Evolutionary conservation across 352 stramenopile genomes (phyloP).

Genomic region (Aphanomyces invadans): DNA sequence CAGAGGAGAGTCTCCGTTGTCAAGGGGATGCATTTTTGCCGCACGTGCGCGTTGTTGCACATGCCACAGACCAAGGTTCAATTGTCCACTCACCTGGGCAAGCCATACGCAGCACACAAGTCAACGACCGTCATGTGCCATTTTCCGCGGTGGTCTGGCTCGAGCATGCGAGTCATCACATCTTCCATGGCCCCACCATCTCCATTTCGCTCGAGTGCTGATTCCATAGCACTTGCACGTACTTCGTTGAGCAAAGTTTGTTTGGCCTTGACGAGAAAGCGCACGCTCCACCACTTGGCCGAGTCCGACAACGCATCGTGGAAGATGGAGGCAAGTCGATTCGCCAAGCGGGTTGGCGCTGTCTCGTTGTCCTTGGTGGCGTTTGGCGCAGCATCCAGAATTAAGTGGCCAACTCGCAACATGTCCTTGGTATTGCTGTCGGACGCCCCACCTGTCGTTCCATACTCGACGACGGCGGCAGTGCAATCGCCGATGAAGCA

Average conservation of each 20-base stretch:
- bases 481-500: too few species aligned
- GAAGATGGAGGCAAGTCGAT: too few species aligned
- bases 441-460: not conserved
- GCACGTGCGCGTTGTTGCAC: too few species aligned
- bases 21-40: too few species aligned
- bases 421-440: slow-evolving; percentile 29
- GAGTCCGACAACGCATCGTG: too few species aligned
- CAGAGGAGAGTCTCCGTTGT: not conserved
- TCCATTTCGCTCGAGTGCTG: too few species aligned
- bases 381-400: slow-evolving; percentile 46
- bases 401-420: slow-evolving; percentile 47
- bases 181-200: not conserved
- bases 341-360: too few species aligned
- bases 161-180: not conserved
- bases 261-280: slow-evolving; percentile 11
- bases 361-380: too few species aligned
- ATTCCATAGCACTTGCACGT: not conserved
- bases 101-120: slow-evolving; percentile 3
- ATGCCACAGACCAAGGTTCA: too few species aligned
- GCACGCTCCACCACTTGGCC: slow-evolving; percentile 11
- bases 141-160: not conserved
- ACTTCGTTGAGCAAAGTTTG: too few species aligned
- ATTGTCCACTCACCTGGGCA: not conserved
- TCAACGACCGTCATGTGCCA: slow-evolving; percentile 17
- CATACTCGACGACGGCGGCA: too few species aligned